Base-by-base conservation (phyloP, 768 basidiomycete genomes). In the Pulveroboletus sp. region DNA sequence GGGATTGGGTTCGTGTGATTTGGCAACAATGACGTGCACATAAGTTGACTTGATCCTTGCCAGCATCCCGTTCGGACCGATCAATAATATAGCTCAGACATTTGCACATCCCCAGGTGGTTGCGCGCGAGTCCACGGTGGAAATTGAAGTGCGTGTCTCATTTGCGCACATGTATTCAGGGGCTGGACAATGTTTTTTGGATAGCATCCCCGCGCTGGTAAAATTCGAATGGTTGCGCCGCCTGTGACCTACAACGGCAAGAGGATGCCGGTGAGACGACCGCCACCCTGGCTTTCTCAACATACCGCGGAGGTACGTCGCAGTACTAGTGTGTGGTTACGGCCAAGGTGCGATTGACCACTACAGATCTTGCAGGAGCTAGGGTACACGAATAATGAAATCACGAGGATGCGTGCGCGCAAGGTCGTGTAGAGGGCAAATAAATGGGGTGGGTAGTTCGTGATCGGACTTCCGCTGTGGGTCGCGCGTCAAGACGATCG, bases 281-380 rank as follows among this genome's bases (percentile, higher is more conserved):
- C 89, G n/a, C 90, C 91, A 11, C 91, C 91, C n/a, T 92, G 83
- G 77, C 73, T 90, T 20, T 90, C 88, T 44, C 81, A 93, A 57
- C 91, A 93, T 66, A 93, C 90, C 13, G 72, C 70, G 4, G 87
- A 91, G 80, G 86, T 85, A 62, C 37, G 68, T 52, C 31, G 13
- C 37, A 34, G 51, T 54, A 36, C 43, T 48, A 42, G 36, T 20
- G 27, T 40, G 21, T 37, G 16, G 45, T 29, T 51, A 17, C 7
- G 5, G 36, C 33, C n/a, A 9, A 35, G 38, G 40, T 34, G 39
- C 34, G 45, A 13, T 45, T 40, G 43, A 51, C 49, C 33, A 41
- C 44, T 50, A 46, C 50, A 83, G 65, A 57, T 74, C 42, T 56
- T 75, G 52, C 52, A 51, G 51, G 77, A 76, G 55, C 52, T 78